Percentiles rank a stretch among this genome's conserved stretches.
Conservation (phyloP, 805 yeast species). For the Candida pseudoglaebosa region DNA sequence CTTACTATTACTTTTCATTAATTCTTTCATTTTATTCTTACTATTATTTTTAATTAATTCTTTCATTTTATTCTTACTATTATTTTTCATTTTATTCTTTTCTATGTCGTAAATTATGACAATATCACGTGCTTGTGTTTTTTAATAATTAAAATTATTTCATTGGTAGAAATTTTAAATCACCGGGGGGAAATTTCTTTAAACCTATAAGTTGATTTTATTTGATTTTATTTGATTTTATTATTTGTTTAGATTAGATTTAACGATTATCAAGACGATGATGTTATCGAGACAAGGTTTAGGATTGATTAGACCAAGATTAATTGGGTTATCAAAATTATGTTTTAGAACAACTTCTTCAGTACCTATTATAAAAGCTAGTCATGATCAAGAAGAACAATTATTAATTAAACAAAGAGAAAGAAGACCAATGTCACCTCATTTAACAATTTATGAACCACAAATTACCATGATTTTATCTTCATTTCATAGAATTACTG, state of each 20-base stretch:
- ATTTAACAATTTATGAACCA: slow-evolving; percentile 83
- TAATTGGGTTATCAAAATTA: not conserved
- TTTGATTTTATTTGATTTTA: not conserved
- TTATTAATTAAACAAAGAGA: slow-evolving; percentile 77
- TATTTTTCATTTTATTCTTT: too few relatives aligned
- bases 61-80: too few relatives aligned
- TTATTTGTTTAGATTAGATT: not conserved
- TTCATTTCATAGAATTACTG: slow-evolving; percentile 80
- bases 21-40: too few relatives aligned
- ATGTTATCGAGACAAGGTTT: slow-evolving; percentile 35
- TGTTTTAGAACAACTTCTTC: too few relatives aligned
- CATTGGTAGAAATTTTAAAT: slow-evolving; percentile 6
- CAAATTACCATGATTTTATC: slow-evolving; percentile 85
- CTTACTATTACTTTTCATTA: too few relatives aligned
- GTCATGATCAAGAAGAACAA: slow-evolving; percentile 60
- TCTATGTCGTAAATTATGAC: not conserved
- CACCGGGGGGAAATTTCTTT: slow-evolving; percentile 5
- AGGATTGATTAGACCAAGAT: slow-evolving; percentile 19
- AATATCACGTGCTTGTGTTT: not conserved
- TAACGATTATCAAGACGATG: not conserved
- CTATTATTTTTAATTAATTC: too few relatives aligned
- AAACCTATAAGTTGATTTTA: not conserved
- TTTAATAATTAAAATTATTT: slow-evolving; percentile 7
- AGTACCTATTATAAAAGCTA: slow-evolving; percentile 40
- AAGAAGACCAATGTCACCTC: slow-evolving; percentile 89